A percentile compares a stretch with the other conserved stretches of the same genome.
phyloP scores from a whole-genome alignment of 1,139 yeast species.

The Lodderomyces metapsilosis region DNA sequence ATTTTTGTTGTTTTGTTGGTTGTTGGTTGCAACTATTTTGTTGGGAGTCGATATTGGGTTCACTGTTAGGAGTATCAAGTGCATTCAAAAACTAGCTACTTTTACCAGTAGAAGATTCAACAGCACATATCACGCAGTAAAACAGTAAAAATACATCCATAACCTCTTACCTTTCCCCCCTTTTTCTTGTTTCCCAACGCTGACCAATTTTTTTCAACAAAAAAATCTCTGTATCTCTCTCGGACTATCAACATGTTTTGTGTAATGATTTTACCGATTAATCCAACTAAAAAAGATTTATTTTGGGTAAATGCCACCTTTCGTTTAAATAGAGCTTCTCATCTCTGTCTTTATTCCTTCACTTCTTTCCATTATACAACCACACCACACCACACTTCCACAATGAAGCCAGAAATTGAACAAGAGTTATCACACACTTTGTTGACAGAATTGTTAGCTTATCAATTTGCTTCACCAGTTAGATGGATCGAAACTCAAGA shows the following conservation, averaged over 20 bases:
- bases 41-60: not conserved
- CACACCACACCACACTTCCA: constrained; percentile 2
- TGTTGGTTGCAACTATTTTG: constrained; percentile 2
- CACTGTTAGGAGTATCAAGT: not conserved
- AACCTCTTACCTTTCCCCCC: too few relatives aligned
- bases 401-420: constrained; percentile 95
- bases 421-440: constrained; percentile 95
- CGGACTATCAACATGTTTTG: not conserved
- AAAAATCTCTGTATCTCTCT: too few relatives aligned
- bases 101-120: too few relatives aligned
- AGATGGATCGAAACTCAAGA: constrained; percentile 99
- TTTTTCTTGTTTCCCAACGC: not conserved
- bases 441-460: constrained; percentile 92
- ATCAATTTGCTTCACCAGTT: constrained; percentile 98
- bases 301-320: constrained; percentile 2
- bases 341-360: not conserved
- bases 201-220: not conserved
- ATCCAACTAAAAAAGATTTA: not conserved
- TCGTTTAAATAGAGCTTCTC: not conserved
- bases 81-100: not conserved
- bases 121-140: too few relatives aligned
- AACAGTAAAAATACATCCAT: too few relatives aligned
- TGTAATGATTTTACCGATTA: not conserved
- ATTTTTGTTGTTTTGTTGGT: not conserved
- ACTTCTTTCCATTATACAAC: not conserved